phyloP scores from a whole-genome alignment of 2,329 filamentous ascomycete species.

The Botryotinia convoluta region DNA sequence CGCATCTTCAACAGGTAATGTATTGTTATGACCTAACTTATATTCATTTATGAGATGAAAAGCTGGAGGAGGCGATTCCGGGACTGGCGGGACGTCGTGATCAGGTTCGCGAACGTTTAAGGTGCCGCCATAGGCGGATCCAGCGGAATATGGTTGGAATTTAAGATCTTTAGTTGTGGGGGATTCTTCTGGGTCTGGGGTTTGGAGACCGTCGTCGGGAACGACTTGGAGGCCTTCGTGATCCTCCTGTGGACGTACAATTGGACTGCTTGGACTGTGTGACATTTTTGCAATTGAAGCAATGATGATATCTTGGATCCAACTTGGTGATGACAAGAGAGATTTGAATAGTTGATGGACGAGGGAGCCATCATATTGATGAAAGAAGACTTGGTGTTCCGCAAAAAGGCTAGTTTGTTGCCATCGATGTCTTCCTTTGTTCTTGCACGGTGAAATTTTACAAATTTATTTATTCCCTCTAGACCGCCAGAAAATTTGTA shows the following conservation, averaged over 20 bases:
- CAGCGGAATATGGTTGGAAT: constrained; percentile 1
- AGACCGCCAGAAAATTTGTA: neutral
- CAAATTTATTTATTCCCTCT: neutral
- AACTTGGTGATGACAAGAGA: neutral
- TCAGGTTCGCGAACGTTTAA: neutral
- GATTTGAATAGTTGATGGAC: neutral
- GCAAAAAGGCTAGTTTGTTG: neutral
- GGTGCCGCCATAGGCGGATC: neutral
- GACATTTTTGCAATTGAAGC: neutral
- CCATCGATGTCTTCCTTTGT: neutral
- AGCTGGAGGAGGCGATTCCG: neutral
- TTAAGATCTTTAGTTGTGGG: constrained; percentile 8
- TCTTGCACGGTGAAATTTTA: neutral
- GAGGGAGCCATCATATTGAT: neutral
- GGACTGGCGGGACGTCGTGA: neutral
- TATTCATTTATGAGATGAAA: constrained; percentile 14
- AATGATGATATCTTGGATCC: neutral
- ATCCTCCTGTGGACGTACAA: neutral
- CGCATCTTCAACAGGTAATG: neutral
- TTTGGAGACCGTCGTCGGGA: constrained; percentile 7
- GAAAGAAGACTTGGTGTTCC: neutral
- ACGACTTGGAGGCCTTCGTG: constrained; percentile 18
- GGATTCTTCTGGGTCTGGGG: neutral
- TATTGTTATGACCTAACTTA: neutral
- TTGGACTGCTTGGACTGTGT: neutral